These are phyloP conservation scores for Phytophthora capsici DNA, from an alignment of 352 stramenopile genomes.

Conservation along the genomic window DNA sequence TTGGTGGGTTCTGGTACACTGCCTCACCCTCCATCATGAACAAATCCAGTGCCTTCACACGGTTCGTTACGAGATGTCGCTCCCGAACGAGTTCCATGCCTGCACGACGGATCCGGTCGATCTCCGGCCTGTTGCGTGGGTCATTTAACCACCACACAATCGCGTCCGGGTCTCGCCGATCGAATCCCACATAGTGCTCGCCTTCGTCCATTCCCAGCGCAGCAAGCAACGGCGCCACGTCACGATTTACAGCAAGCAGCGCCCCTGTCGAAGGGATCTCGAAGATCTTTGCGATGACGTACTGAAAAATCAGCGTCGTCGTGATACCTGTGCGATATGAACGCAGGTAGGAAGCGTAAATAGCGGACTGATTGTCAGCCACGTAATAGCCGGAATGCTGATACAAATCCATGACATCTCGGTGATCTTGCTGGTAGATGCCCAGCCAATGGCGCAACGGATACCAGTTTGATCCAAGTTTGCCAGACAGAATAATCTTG, in stretches of 20 bases:
- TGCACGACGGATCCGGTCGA: conserved; percentile 64
- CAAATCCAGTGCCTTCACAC: conserved; percentile 58
- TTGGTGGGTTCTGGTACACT: conserved; percentile 52
- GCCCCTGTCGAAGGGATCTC: conserved; percentile 79
- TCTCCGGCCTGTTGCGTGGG: conserved; percentile 49
- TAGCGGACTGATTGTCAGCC: conserved; percentile 62
- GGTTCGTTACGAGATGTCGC: conserved; percentile 65
- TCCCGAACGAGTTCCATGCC: conserved; percentile 68
- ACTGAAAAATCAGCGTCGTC: conserved; percentile 79
- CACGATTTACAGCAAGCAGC: conserved; percentile 70
- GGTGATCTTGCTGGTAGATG: conserved; percentile 54
- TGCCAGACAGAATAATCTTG: conserved; percentile 75
- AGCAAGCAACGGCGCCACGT: conserved; percentile 59
- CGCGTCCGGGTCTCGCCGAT: conserved; percentile 55
- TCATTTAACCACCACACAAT: conserved; percentile 61
- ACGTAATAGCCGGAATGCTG: conserved; percentile 61
- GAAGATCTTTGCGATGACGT: conserved; percentile 81
- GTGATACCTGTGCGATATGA: conserved; percentile 78
- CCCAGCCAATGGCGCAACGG: conserved; percentile 76
- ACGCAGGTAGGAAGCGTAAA: conserved; percentile 75
- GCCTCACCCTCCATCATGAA: conserved; percentile 62
- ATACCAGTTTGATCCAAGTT: conserved; percentile 60
- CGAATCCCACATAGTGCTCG: conserved; percentile 71
- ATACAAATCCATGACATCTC: conserved; percentile 66
- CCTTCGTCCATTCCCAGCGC: conserved; percentile 59